Conservation (phyloP, 2,329 filamentous ascomycete species). For the Pseudovirgaria hyperparasitica region DNA sequence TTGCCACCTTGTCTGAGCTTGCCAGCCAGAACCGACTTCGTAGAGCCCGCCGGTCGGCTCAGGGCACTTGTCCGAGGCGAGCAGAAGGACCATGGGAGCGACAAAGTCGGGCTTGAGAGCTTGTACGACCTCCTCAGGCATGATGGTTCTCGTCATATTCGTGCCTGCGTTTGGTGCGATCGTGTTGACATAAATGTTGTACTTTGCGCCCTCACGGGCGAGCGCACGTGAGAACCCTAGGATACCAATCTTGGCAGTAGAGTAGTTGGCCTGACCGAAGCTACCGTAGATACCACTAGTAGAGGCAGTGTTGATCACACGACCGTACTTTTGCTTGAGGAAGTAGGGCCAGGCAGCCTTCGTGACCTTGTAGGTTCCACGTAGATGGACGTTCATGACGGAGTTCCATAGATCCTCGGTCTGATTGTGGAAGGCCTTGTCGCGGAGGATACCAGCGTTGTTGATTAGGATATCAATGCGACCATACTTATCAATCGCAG, state of each 20-base stretch:
- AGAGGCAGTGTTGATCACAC: conserved; percentile 91
- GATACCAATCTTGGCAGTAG: conserved; percentile 61
- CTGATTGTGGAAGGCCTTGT: conserved; percentile 98
- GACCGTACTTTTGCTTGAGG: conserved; percentile 97
- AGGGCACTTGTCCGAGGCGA: conserved; percentile 78
- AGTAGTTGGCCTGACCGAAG: conserved; percentile 97
- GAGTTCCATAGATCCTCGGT: conserved; percentile 86
- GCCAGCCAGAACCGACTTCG: conserved; percentile 93
- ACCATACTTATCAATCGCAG: conserved; percentile 84
- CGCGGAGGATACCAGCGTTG: conserved; percentile 93
- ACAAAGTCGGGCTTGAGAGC: conserved; percentile 99
- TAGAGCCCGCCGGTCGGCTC: conserved; percentile 78
- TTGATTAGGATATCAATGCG: conserved; percentile 93
- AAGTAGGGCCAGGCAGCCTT: conserved; percentile 98
- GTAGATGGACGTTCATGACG: conserved; percentile 82
- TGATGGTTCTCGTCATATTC: conserved; percentile 82
- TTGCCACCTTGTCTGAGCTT: conserved; percentile 87
- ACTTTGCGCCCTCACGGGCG: conserved; percentile 84
- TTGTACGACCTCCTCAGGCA: conserved; percentile 96
- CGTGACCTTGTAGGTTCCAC: conserved; percentile 90
- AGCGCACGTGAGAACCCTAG: conserved; percentile 90
- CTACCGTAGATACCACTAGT: conserved; percentile 98
- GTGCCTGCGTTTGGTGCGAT: conserved; percentile 97
- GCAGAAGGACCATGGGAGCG: conserved; percentile 78
- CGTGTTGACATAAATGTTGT: conserved; percentile 97